A percentile compares a stretch with the other conserved stretches of the same genome.
Conservation (phyloP, 305 asterid species). For the Fraxinus dipetala region DNA sequence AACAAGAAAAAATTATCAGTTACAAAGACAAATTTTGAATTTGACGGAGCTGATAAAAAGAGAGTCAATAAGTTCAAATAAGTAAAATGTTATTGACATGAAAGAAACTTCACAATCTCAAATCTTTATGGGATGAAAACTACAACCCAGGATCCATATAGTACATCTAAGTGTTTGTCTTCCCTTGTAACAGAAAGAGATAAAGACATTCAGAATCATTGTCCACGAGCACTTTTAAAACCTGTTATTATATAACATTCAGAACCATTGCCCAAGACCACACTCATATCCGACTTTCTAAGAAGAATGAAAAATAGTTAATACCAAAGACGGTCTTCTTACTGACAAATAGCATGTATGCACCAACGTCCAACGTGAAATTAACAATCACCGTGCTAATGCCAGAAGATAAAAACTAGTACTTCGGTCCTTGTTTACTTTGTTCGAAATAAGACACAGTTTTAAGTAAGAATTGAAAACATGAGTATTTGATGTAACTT, state of each 20-base stretch:
- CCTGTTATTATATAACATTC: neutral
- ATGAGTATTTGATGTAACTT: neutral
- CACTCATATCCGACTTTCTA: neutral
- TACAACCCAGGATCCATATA: neutral
- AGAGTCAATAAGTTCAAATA: neutral
- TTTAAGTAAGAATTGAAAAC: neutral
- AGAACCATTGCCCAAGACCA: neutral
- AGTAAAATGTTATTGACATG: neutral
- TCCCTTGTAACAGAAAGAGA: neutral
- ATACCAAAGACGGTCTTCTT: neutral
- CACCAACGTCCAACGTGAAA: neutral
- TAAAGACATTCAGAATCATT: slow-evolving; percentile 15
- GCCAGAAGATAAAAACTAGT: neutral
- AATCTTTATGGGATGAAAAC: slow-evolving; percentile 5
- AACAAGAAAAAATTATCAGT: slow-evolving; percentile 6
- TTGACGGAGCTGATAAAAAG: neutral
- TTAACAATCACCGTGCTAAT: neutral
- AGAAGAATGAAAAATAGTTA: neutral
- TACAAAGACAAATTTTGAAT: neutral
- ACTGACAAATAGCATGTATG: neutral
- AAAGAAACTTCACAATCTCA: slow-evolving; percentile 1
- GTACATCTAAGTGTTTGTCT: neutral
- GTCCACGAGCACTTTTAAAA: neutral
- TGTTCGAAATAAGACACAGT: neutral
- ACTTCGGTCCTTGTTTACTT: neutral